Evolutionary conservation across 768 basidiomycete species (phyloP).

Genomic region (Rhodocollybia butyracea): DNA sequence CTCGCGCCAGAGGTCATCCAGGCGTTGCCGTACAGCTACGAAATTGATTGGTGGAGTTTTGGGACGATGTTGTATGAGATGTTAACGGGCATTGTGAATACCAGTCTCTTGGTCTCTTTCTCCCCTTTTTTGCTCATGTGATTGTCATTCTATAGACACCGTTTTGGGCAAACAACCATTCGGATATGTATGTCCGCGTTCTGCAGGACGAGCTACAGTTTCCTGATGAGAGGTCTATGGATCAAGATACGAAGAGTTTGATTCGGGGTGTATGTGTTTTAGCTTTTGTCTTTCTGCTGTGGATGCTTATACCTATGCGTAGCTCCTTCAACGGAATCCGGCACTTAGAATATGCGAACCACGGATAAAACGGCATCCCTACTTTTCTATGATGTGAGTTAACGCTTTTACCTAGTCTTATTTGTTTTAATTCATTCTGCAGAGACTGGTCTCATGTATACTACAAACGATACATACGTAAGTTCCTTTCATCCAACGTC

Average conservation of each 20-base stretch:
- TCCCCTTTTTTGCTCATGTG: constrained; percentile 13
- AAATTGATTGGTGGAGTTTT: constrained; percentile 98
- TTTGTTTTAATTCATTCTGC: constrained; percentile 15
- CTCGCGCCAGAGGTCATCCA: constrained; percentile 96
- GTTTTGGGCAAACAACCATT: constrained; percentile 89
- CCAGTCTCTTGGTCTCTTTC: constrained; percentile 19
- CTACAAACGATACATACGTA: constrained; percentile 91
- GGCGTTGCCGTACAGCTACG: constrained; percentile 85
- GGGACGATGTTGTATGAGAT: constrained; percentile 98
- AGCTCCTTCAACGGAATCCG: constrained; percentile 94
- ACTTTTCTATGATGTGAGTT: constrained; percentile 90
- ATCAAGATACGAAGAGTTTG: constrained; percentile 92
- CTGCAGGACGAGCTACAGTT: constrained; percentile 88
- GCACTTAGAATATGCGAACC: constrained; percentile 89
- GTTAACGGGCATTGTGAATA: constrained; percentile 86
- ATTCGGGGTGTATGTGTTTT: constrained; percentile 85
- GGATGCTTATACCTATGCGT: constrained; percentile 8
- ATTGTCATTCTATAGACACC: constrained; percentile 58
- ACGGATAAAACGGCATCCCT: constrained; percentile 89
- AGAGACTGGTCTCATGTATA: constrained; percentile 95
- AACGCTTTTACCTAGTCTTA: not conserved
- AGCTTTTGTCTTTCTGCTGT: not conserved
- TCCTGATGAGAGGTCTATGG: constrained; percentile 88
- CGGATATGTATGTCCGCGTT: constrained; percentile 93
- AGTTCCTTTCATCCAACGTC: constrained; percentile 12